These are phyloP conservation scores for Oryza rufipogon DNA, from an alignment of 176 grass and related monocot genomes.

Conservation along the genomic window DNA sequence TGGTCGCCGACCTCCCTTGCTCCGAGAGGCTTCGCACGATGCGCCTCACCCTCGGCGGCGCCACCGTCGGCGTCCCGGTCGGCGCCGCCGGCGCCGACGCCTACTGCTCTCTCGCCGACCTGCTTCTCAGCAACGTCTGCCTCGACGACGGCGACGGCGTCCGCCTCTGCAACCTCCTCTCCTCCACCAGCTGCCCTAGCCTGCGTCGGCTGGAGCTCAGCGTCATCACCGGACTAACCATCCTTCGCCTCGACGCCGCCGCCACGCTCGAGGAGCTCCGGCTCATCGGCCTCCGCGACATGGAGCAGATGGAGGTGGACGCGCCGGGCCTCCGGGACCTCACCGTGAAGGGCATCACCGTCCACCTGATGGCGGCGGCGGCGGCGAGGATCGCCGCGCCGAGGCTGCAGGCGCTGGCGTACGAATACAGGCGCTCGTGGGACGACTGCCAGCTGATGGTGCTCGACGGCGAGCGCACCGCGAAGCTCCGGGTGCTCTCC, in stretches of 20 bases:
- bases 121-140: background rate
- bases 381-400: background rate
- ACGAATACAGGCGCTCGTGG: background rate
- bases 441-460: background rate
- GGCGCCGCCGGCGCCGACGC: background rate
- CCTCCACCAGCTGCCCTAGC: background rate
- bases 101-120: conserved; percentile 4
- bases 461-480: background rate
- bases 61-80: background rate
- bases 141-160: background rate
- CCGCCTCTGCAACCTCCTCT: background rate
- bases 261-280: conserved; percentile 16
- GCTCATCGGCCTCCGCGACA: background rate
- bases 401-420: background rate
- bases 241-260: background rate
- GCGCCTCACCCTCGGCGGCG: background rate
- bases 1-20: background rate
- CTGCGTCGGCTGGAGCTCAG: background rate
- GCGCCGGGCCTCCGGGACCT: conserved; percentile 24
- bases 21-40: background rate
- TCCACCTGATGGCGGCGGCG: background rate
- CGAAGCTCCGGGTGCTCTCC: background rate
- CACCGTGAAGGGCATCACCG: background rate
- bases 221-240: background rate
- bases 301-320: background rate